Evolutionary conservation across 2,329 filamentous ascomycete genomes (phyloP).

Genomic region (Colletotrichum sansevieriae): DNA sequence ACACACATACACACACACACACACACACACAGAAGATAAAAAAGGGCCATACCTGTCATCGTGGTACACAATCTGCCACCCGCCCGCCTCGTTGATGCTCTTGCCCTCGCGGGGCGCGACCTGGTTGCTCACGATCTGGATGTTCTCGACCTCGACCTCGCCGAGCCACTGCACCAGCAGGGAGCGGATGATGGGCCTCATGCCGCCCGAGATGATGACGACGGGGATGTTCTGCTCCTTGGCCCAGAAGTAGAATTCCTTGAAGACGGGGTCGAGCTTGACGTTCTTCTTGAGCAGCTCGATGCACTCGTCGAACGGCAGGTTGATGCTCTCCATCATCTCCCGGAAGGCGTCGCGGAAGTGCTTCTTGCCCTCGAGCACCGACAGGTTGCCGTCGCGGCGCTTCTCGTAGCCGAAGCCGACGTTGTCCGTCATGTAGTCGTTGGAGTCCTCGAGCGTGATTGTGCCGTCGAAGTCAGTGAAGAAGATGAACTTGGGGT

Average conservation of each 20-base stretch:
- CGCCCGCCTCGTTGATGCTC: conserved; percentile 81
- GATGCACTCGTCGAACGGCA: conserved; percentile 86
- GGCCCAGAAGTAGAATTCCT: conserved; percentile 88
- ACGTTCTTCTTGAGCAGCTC: conserved; percentile 84
- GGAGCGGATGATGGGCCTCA: conserved; percentile 91
- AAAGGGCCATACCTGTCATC: conserved; percentile 77
- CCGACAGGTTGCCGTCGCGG: conserved; percentile 79
- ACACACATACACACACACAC: too few species aligned
- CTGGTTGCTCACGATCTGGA: conserved; percentile 93
- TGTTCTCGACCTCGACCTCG: conserved; percentile 77
- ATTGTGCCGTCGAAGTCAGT: conserved; percentile 99
- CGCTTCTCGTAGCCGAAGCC: conserved; percentile 84
- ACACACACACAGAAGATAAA: conserved; percentile 3
- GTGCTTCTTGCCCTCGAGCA: conserved; percentile 76
- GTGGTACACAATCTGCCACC: conserved; percentile 90
- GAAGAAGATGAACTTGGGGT: conserved; percentile 96
- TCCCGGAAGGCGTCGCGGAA: conserved; percentile 91
- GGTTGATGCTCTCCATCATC: conserved; percentile 90
- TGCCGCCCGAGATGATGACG: conserved; percentile 91
- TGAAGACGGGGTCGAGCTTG: conserved; percentile 89
- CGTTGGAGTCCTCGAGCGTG: conserved; percentile 77
- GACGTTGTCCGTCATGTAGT: conserved; percentile 88
- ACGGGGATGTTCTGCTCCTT: conserved; percentile 87
- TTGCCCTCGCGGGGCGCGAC: conserved; percentile 75
- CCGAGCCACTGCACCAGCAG: conserved; percentile 85